These are phyloP conservation scores for Tetrapisispora taiwanensis DNA, from an alignment of 805 yeast species.

Conservation along the genomic window DNA sequence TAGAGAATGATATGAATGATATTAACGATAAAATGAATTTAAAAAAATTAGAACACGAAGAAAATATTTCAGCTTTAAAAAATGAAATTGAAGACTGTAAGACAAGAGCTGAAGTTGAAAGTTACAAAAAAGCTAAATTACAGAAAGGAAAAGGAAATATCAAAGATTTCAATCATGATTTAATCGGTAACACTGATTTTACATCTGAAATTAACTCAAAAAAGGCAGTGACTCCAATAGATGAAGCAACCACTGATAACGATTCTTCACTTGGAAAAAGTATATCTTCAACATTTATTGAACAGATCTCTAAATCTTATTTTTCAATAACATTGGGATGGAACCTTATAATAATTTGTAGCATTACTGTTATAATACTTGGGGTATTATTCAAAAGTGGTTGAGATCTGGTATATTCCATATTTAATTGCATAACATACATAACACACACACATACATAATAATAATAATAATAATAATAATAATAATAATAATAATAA, in stretches of 20 bases:
- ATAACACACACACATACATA: too few species aligned
- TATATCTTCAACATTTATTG: too few species aligned
- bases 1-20: constrained; percentile 11
- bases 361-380: not conserved
- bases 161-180: not conserved
- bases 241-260: too few species aligned
- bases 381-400: not conserved
- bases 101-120: constrained; percentile 28
- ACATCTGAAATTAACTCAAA: too few species aligned
- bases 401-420: too few species aligned
- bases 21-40: constrained; percentile 8
- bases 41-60: constrained; percentile 8
- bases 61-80: constrained; percentile 14
- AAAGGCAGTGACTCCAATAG: too few species aligned
- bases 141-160: not conserved
- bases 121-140: constrained; percentile 20
- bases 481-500: not conserved
- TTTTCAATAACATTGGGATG: not conserved
- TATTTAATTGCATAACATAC: too few species aligned
- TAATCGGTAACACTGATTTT: too few species aligned
- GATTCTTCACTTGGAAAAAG: too few species aligned
- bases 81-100: constrained; percentile 25
- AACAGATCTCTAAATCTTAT: not conserved
- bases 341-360: not conserved
- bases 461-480: too few species aligned